phyloP scores from a whole-genome alignment of 306 rosid species.

The Myrica gale region DNA sequence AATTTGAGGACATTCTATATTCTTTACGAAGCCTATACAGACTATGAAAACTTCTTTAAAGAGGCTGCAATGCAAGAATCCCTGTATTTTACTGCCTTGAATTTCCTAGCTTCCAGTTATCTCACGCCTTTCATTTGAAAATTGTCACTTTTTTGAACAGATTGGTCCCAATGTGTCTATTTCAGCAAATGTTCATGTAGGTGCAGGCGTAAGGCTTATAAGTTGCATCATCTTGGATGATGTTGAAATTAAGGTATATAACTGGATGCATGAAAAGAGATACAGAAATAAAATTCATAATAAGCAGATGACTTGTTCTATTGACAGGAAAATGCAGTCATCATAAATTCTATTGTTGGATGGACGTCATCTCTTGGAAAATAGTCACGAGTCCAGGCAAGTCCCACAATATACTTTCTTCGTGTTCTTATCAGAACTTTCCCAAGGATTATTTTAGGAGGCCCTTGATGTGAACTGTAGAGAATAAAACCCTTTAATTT shows the following conservation, averaged over 20 bases:
- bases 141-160: slow-evolving; percentile 42
- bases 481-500: neutral
- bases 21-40: neutral
- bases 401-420: slow-evolving; percentile 20
- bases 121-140: neutral
- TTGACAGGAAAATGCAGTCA: slow-evolving; percentile 84
- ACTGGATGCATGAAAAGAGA: neutral
- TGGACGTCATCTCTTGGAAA: slow-evolving; percentile 90
- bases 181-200: slow-evolving; percentile 95
- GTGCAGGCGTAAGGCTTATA: slow-evolving; percentile 90
- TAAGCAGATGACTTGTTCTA: neutral
- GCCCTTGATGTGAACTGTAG: neutral
- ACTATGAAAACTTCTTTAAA: neutral
- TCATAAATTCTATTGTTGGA: slow-evolving; percentile 83
- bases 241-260: slow-evolving; percentile 80
- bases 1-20: neutral
- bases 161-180: slow-evolving; percentile 92
- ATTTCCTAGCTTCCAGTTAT: neutral
- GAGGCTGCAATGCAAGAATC: slow-evolving; percentile 1
- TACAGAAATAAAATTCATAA: neutral
- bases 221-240: slow-evolving; percentile 80
- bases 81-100: neutral
- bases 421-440: neutral
- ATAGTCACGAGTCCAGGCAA: slow-evolving; percentile 94
- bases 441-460: neutral